Percentiles rank a stretch among this genome's conserved stretches.
phyloP scores from a whole-genome alignment of 2,329 filamentous ascomycete species.

The Aspergillus proliferans region DNA sequence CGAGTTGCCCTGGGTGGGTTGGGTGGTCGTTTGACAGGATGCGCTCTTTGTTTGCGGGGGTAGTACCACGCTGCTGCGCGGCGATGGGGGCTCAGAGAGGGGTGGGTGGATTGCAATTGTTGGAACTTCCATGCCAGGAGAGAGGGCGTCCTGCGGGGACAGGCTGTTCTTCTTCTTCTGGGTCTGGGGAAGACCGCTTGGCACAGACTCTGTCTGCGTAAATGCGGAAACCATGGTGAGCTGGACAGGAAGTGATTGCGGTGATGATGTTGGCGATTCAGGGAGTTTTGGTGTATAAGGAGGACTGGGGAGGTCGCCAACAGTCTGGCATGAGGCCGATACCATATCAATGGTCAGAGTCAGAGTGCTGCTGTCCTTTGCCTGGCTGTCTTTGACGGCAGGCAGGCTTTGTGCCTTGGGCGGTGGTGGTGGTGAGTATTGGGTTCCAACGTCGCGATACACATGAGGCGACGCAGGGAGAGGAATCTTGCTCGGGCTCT shows the following conservation, averaged over 20 bases:
- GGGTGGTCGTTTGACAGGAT: constrained; percentile 67
- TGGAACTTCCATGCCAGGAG: constrained; percentile 54
- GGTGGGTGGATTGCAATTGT: constrained; percentile 90
- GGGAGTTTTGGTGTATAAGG: constrained; percentile 28
- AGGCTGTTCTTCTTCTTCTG: constrained; percentile 10
- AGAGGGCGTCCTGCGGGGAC: constrained; percentile 8
- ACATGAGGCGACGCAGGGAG: constrained; percentile 27
- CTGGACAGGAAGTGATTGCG: constrained; percentile 5
- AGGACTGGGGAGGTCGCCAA: constrained; percentile 30
- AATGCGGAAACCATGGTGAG: constrained; percentile 22
- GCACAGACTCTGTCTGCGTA: constrained; percentile 30
- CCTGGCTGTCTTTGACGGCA: constrained; percentile 16
- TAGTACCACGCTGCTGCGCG: constrained; percentile 65
- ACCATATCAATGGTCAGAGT: constrained; percentile 31
- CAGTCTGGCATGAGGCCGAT: constrained; percentile 40
- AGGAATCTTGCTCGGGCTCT: constrained; percentile 4
- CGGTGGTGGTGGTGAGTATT: constrained; percentile 77
- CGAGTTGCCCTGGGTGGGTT: constrained; percentile 44
- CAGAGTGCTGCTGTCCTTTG: constrained; percentile 26
- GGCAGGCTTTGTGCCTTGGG: constrained; percentile 36
- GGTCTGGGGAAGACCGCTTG: constrained; percentile 2
- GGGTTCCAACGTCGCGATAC: constrained; percentile 71
- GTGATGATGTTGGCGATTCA: constrained; percentile 12
- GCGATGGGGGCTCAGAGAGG: constrained; percentile 72
- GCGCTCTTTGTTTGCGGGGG: constrained; percentile 76